phyloP scores from a whole-genome alignment of 1,139 yeast genomes.

The Geotrichum phurueaensis region DNA sequence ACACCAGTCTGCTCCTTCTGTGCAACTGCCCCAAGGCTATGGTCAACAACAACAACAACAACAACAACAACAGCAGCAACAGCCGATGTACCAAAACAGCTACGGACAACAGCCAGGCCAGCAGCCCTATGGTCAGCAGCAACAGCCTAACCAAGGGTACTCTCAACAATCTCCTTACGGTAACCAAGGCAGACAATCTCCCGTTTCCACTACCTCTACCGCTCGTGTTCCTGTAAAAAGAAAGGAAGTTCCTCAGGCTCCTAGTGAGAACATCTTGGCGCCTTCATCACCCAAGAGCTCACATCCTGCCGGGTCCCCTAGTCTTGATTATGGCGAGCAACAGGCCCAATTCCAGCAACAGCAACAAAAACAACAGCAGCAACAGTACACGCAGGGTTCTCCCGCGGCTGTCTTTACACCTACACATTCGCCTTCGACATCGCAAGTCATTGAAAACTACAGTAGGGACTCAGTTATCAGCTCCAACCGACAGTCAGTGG shows the following conservation, averaged over 20 bases:
- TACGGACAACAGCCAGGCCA: slow-evolving; percentile 1
- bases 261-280: not conserved
- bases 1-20: not conserved
- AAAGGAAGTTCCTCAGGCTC: slow-evolving; percentile 15
- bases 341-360: not conserved
- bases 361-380: slow-evolving; percentile 3
- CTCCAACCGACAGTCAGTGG: not conserved
- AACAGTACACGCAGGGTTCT: not conserved
- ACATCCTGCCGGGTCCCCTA: slow-evolving; percentile 8
- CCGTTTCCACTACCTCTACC: not conserved
- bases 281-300: slow-evolving; percentile 5
- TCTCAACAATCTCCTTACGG: not conserved
- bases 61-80: not conserved
- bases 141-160: not conserved
- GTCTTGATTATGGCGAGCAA: not conserved
- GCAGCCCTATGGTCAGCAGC: slow-evolving; percentile 1
- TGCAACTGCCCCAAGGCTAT: not conserved
- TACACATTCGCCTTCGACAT: slow-evolving; percentile 7
- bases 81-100: no score
- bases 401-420: not conserved
- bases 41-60: not conserved
- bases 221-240: slow-evolving; percentile 17
- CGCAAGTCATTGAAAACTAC: slow-evolving; percentile 2
- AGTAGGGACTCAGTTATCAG: slow-evolving; percentile 1
- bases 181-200: slow-evolving; percentile 1